Evolutionary conservation across 2,329 filamentous ascomycete species (phyloP).

Genomic region (Diaporthe ampelina): DNA sequence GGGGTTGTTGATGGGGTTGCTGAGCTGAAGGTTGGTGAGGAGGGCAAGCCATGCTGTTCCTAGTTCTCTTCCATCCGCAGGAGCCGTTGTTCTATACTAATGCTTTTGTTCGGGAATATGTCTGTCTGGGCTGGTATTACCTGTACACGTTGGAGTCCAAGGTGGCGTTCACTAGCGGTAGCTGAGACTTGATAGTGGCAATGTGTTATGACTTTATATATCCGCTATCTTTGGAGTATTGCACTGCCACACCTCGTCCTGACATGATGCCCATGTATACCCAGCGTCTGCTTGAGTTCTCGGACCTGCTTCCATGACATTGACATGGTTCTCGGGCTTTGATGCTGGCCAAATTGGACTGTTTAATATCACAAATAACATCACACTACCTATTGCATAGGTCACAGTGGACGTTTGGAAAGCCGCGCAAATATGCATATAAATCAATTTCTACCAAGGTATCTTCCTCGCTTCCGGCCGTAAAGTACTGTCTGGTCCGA

Average conservation of each 20-base stretch:
- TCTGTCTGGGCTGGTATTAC: not conserved
- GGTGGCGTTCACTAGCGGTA: not conserved
- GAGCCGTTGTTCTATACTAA: not conserved
- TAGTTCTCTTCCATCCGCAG: not conserved
- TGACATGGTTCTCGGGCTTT: no score
- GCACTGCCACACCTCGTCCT: no score
- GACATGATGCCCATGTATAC: no score
- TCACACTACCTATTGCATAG: not conserved
- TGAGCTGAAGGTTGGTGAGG: conserved; percentile 39
- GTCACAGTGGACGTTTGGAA: not conserved
- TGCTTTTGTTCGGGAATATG: not conserved
- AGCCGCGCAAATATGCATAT: accelerated
- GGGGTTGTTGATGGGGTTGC: conserved; percentile 37
- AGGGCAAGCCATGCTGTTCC: conserved; percentile 18
- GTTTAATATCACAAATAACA: not conserved
- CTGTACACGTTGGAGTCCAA: not conserved
- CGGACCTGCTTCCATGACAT: no score
- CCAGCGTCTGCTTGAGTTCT: no score
- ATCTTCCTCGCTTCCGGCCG: not conserved
- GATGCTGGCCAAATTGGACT: no score
- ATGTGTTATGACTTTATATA: no score
- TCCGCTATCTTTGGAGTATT: no score
- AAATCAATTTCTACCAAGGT: not conserved
- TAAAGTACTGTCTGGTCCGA: no score
- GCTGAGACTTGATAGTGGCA: not conserved